These are phyloP conservation scores for Macadamia tetraphylla DNA, from an alignment of 164 flowering plant genomes.

Conservation along the genomic window DNA sequence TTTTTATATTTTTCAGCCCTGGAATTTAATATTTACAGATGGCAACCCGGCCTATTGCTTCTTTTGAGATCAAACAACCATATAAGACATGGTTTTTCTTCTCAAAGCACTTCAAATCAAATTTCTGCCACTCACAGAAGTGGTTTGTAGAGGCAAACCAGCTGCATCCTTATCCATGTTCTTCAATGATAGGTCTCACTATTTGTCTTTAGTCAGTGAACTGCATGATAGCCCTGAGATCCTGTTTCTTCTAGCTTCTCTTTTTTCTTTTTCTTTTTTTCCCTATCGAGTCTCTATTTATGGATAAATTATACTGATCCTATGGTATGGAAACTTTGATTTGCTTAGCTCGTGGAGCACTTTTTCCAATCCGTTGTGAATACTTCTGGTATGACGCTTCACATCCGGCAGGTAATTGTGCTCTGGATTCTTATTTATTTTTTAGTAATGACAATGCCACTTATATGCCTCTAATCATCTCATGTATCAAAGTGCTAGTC, in stretches of 20 bases:
- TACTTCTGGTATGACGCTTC: constrained; percentile 99
- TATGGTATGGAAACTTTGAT: not conserved
- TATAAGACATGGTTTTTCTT: no score
- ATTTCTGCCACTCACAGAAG: no score
- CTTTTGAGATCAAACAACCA: no score
- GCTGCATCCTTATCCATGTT: no score
- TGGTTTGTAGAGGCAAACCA: no score
- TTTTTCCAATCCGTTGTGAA: constrained; percentile 98
- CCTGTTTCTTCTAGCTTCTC: not conserved
- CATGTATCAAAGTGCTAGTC: no score
- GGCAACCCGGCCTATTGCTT: no score
- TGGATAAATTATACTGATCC: not conserved
- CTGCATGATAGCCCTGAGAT: not conserved
- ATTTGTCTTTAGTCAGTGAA: not conserved
- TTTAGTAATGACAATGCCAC: not conserved
- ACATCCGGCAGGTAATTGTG: constrained; percentile 78
- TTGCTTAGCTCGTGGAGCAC: constrained; percentile 88
- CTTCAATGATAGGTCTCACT: no score
- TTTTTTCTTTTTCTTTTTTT: not conserved
- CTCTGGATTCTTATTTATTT: not conserved
- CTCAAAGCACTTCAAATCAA: no score
- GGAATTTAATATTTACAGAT: no score
- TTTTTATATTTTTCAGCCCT: no score
- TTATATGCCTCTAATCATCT: no score
- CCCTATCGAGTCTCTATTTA: not conserved